Conservation (phyloP, 306 rosid species). For the Lupinus albus region DNA sequence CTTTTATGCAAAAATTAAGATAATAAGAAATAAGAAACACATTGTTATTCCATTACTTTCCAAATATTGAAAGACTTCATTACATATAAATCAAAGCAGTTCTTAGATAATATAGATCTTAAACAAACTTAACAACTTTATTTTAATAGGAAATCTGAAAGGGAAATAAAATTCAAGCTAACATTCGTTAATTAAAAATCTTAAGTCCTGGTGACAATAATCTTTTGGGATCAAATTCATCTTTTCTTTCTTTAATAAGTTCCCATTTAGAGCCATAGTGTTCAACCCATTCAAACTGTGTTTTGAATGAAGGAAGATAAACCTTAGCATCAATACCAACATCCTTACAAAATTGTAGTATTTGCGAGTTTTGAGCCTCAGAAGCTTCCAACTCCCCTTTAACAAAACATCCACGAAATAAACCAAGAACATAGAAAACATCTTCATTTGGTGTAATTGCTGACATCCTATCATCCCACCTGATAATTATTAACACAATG, state of each 20-base stretch:
- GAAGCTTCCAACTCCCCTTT: constrained; percentile 16
- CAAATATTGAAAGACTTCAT: too few species aligned
- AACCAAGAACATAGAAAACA: constrained; percentile 47
- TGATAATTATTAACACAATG: neutral
- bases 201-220: constrained; percentile 64
- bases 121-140: too few species aligned
- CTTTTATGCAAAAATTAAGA: too few species aligned
- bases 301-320: constrained; percentile 55
- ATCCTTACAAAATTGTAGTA: constrained; percentile 44
- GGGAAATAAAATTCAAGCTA: neutral
- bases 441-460: constrained; percentile 55
- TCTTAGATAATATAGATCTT: too few species aligned
- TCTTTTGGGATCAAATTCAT: constrained; percentile 52
- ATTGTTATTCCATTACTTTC: too few species aligned
- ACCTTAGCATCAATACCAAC: constrained; percentile 45
- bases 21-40: too few species aligned
- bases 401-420: too few species aligned
- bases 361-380: constrained; percentile 37
- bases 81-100: too few species aligned
- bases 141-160: too few species aligned
- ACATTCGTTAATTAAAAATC: constrained; percentile 41
- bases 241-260: constrained; percentile 42
- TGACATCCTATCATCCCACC: constrained; percentile 63
- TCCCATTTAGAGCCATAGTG: constrained; percentile 70
- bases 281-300: constrained; percentile 45